Evolutionary conservation across 768 basidiomycete genomes (phyloP), one percentile per base, ranked within the genome.

Genomic region (Collybiopsis confluens): DNA sequence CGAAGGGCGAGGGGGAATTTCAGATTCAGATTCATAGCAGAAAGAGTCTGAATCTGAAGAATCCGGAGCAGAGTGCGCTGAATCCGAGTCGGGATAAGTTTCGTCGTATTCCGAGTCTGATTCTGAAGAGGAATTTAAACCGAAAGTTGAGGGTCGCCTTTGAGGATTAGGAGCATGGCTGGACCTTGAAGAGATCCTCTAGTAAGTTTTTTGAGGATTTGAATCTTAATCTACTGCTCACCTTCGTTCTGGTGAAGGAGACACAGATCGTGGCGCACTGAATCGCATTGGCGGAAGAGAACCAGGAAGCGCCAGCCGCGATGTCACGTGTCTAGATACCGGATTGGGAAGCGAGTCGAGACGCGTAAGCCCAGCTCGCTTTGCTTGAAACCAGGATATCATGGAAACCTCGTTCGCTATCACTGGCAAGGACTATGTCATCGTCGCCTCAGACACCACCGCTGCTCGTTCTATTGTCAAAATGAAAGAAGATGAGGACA

Each of bases 401-500:
- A 95, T 97, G 92, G 93, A 97, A 66, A 89, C 85, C 49, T 92
- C 91, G 16, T 94, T 98, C 68, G 93, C 88, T 35, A 65, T 98
- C 52, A 90, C 83, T 37, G 95, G 95, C 46, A 96, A 97, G 68
- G 95, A 86, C 63, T 99, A 92, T 71, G 88, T 92, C 53, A 81
- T 99, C 58, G 73, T 99, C 61, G 93, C 95, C 2, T 85, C 94
- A 9, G 96, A 98, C 71, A 92, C 88, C 7, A 90, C 86, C 13
- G 84, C 93, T 7, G 84, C 88, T 3, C 81, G 92, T 61, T 97
- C 93, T 28, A 92, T 99, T 70, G 86, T 98, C 66, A 96, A 94
- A 74, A 97, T 98, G 93, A 97, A 98, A 76, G 68, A 79, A 35
- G 93, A 97, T 71, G 90, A 92, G 73, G 95, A 98, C 78, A 98